Evolutionary conservation across 192 early-diverging fungal species (phyloP).

Genomic region (Backusella mclennaniae): DNA sequence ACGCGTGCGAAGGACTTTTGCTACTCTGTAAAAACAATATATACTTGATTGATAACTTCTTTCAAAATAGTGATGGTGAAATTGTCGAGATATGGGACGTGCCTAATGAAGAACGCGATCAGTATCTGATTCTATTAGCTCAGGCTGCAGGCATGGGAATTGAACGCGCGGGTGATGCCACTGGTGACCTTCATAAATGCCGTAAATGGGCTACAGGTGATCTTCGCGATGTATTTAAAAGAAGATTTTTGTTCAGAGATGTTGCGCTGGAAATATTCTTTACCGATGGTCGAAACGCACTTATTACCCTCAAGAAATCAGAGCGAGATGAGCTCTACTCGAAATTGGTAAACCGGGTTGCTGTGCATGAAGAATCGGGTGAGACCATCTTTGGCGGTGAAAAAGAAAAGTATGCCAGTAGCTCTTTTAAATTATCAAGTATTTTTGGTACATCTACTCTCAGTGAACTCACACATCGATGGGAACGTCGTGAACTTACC

Average conservation of each 20-base stretch:
- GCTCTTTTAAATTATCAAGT: constrained; percentile 51
- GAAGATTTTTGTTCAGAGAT: constrained; percentile 62
- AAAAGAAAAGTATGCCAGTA: constrained; percentile 19
- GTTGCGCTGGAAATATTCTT: constrained; percentile 82
- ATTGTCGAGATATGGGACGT: constrained; percentile 69
- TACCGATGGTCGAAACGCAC: constrained; percentile 63
- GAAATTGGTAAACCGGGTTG: constrained; percentile 51
- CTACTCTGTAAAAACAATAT: constrained; percentile 67
- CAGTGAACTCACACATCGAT: constrained; percentile 70
- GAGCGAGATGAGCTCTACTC: constrained; percentile 65
- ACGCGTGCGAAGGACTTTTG: constrained; percentile 66
- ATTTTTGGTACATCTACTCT: constrained; percentile 65
- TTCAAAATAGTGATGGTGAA: constrained; percentile 58
- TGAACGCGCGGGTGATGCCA: constrained; percentile 20
- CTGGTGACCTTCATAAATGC: constrained; percentile 48
- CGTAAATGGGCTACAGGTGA: constrained; percentile 55
- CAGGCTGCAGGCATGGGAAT: constrained; percentile 43
- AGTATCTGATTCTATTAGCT: constrained; percentile 54
- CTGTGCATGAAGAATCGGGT: constrained; percentile 43
- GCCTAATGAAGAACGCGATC: constrained; percentile 56
- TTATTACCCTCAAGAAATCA: constrained; percentile 67
- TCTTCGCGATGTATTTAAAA: constrained; percentile 61
- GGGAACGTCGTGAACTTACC: constrained; percentile 83
- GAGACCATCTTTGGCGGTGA: constrained; percentile 49
- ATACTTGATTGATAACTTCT: constrained; percentile 72